Evolutionary conservation across 1,284 basidiomycete genomes (phyloP).

Genomic region (Apiotrichum gamsii): DNA sequence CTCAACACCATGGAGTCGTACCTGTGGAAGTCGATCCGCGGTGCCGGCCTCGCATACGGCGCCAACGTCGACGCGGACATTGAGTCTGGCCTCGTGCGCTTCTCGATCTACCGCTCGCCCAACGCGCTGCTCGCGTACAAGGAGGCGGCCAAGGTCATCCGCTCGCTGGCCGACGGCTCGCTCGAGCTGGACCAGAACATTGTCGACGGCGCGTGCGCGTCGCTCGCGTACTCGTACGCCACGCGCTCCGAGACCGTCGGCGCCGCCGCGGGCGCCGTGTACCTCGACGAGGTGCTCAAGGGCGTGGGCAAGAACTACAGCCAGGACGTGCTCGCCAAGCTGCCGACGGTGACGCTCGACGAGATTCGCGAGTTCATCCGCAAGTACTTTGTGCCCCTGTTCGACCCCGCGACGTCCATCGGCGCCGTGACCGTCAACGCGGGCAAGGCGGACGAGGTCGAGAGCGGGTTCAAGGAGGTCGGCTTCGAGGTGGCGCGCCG

Average conservation of each 20-base stretch:
- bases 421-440: conserved; percentile 77
- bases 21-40: conserved; percentile 87
- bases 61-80: conserved; percentile 71
- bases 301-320: conserved; percentile 67
- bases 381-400: conserved; percentile 79
- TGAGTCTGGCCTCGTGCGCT: conserved; percentile 75
- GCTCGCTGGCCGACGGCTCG: conserved; percentile 67
- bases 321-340: conserved; percentile 67
- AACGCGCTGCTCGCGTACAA: conserved; percentile 77
- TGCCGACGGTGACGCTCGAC: conserved; percentile 63
- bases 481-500: conserved; percentile 76
- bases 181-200: conserved; percentile 76
- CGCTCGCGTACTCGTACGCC: conserved; percentile 77
- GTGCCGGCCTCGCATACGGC: conserved; percentile 89
- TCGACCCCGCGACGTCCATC: conserved; percentile 69
- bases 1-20: conserved; percentile 92
- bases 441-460: conserved; percentile 69
- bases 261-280: conserved; percentile 72
- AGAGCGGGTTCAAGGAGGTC: conserved; percentile 56
- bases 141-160: conserved; percentile 70
- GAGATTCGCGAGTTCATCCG: conserved; percentile 66
- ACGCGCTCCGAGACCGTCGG: conserved; percentile 75
- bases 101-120: conserved; percentile 80
- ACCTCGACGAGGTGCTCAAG: conserved; percentile 79
- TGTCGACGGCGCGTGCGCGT: conserved; percentile 86